Evolutionary conservation across 2,329 filamentous ascomycete genomes (phyloP), one percentile per base, ranked within the genome.

Genomic region (Colletotrichum musae): DNA sequence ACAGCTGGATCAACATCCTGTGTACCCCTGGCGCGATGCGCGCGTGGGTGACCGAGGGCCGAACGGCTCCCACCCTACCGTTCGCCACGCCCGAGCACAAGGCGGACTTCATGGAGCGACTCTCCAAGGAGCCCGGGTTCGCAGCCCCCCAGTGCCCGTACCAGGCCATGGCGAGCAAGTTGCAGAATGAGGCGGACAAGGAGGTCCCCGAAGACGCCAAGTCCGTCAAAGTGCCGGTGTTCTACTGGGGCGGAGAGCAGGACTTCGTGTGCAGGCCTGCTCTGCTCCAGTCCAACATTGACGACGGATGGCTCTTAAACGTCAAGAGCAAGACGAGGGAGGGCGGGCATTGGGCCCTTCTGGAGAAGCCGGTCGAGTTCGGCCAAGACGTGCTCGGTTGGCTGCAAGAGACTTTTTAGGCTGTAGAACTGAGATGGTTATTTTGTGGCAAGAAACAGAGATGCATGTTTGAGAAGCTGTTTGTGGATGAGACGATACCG

Each of bases 11-110:
- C 16, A 69, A 78, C 12, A 75, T 81, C 41, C 82, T 82, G 72
- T 82, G 80, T 62, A 70, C 60, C 0, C 75, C 74, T 1, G 80
- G 77, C 45, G 80, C 75, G 4, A 76, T 83, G 72, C 76, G 79
- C 9, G 70, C 60, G 12, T 76, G 72, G 32, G 53, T 75, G 9
- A 73, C 64, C 36, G 71, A 74, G n/a, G 72, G 71, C 4, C 72
- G 60, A 15, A 67, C 72, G 10, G 72, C 75, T 43, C 65, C 72
- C 5, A 72, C 74, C 9, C 69, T 72, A n/a, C 60, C 74, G 2
- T 80, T 74, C 53, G 77, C 77, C 26, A 73, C 72, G 6, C 52
- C 72, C 18, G 72, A 73, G 47, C 70, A 73, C 68, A 75, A 72
- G 57, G 70, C 54, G 2, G 71, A 74, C 7, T 80, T 78, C 39